These are phyloP conservation scores for Saitozyma podzolica DNA, from an alignment of 768 basidiomycete species.

Conservation along the genomic window DNA sequence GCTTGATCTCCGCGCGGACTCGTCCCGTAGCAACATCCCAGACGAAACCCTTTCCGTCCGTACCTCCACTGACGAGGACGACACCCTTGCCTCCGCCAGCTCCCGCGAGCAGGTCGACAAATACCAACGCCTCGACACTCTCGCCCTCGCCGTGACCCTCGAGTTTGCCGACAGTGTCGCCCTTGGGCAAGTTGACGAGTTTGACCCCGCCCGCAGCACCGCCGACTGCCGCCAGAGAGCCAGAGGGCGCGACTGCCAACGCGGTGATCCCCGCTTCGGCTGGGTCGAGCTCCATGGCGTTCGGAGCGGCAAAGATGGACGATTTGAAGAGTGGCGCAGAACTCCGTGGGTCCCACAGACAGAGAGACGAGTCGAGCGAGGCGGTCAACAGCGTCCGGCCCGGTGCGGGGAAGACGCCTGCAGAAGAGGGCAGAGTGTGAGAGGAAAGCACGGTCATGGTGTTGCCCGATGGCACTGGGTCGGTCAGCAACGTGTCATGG, in stretches of 20 bases:
- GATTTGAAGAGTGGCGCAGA: constrained; percentile 72
- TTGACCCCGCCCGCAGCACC: constrained; percentile 81
- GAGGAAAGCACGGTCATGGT: constrained; percentile 96
- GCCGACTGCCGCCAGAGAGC: constrained; percentile 87
- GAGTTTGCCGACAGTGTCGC: constrained; percentile 73
- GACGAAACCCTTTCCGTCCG: constrained; percentile 89
- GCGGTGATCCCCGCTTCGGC: constrained; percentile 78
- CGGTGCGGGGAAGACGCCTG: constrained; percentile 80
- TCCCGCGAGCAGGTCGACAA: constrained; percentile 71
- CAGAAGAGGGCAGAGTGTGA: constrained; percentile 78
- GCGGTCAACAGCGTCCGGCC: constrained; percentile 89
- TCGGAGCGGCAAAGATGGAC: constrained; percentile 34
- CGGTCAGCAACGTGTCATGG: constrained; percentile 6
- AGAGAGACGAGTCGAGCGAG: constrained; percentile 74
- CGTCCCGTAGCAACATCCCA: constrained; percentile 92
- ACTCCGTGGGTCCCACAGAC: constrained; percentile 89
- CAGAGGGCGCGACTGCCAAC: constrained; percentile 77
- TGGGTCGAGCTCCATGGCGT: constrained; percentile 57
- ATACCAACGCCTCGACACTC: constrained; percentile 81
- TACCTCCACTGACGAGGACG: constrained; percentile 79
- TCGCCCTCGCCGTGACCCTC: constrained; percentile 83
- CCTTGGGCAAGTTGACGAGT: constrained; percentile 81
- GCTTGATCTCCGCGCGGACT: constrained; percentile 74
- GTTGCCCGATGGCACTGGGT: constrained; percentile 85
- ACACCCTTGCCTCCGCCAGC: constrained; percentile 54